phyloP scores from a whole-genome alignment of 2,329 filamentous ascomycete species.

The Rutstroemia sydowiana region DNA sequence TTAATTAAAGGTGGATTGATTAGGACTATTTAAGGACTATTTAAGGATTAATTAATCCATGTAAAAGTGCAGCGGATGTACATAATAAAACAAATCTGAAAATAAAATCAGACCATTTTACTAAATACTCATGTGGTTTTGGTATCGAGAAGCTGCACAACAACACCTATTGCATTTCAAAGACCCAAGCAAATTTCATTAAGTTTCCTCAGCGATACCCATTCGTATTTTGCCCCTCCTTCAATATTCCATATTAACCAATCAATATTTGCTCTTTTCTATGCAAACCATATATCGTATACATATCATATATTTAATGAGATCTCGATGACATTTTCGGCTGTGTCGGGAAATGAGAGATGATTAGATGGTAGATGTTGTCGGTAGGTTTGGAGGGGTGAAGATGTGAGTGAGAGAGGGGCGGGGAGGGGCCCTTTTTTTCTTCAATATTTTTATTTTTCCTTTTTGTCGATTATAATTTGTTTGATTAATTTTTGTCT shows the following conservation, averaged over 20 bases:
- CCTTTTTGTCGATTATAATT: too few species aligned
- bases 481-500: too few species aligned
- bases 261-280: background rate
- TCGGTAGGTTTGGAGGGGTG: too few species aligned
- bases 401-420: too few species aligned
- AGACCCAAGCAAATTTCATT: background rate
- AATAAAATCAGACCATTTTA: constrained; percentile 4
- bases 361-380: too few species aligned
- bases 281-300: background rate
- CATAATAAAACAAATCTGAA: background rate
- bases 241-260: background rate
- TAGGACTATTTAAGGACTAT: background rate
- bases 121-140: constrained; percentile 6
- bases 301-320: too few species aligned
- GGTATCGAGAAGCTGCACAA: background rate
- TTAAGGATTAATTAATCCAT: background rate
- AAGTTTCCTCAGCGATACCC: too few species aligned
- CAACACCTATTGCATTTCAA: background rate
- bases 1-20: background rate
- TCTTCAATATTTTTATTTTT: too few species aligned
- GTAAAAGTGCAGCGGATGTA: background rate
- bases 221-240: too few species aligned
- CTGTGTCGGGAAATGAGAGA: too few species aligned
- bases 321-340: too few species aligned
- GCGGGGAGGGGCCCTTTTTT: too few species aligned